phyloP scores from a whole-genome alignment of 352 stramenopile species.

The Phytophthora pinifolia region DNA sequence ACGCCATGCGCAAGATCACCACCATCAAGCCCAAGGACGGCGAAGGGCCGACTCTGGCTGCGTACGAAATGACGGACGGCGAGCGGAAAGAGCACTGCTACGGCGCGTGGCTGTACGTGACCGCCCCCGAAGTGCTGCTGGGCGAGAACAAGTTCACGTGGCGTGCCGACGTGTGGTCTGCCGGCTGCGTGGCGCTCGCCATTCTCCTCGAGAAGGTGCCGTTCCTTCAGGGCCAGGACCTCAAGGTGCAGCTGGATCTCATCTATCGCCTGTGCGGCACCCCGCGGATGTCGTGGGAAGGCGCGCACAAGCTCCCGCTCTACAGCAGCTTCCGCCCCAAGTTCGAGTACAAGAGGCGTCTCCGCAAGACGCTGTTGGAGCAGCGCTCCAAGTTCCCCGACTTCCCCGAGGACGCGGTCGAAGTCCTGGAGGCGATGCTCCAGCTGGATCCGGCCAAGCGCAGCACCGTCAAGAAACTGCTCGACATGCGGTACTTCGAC shows the following conservation, averaged over 20 bases:
- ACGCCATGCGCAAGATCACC: slow-evolving; percentile 58
- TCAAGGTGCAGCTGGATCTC: slow-evolving; percentile 69
- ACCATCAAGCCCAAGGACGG: slow-evolving; percentile 38
- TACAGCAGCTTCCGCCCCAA: slow-evolving; percentile 64
- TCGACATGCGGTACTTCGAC: slow-evolving; percentile 64
- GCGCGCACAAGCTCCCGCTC: slow-evolving; percentile 51
- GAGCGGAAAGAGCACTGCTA: slow-evolving; percentile 79
- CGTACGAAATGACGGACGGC: slow-evolving; percentile 68
- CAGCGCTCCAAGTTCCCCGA: slow-evolving; percentile 50
- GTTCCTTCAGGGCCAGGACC: slow-evolving; percentile 62
- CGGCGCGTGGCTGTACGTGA: slow-evolving; percentile 63
- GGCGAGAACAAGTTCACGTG: slow-evolving; percentile 70
- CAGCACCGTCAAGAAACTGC: slow-evolving; percentile 44
- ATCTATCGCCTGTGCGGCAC: slow-evolving; percentile 83
- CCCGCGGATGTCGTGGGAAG: slow-evolving; percentile 52
- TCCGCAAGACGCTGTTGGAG: slow-evolving; percentile 81
- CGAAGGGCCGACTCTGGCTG: slow-evolving; percentile 24
- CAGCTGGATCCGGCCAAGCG: slow-evolving; percentile 72
- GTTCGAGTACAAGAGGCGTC: slow-evolving; percentile 71
- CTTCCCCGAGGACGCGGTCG: slow-evolving; percentile 57
- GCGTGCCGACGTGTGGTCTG: slow-evolving; percentile 76
- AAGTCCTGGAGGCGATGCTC: slow-evolving; percentile 74
- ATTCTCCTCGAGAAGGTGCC: slow-evolving; percentile 68
- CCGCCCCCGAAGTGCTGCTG: slow-evolving; percentile 73
- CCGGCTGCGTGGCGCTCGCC: slow-evolving; percentile 60